Base-by-base conservation (phyloP, 768 basidiomycete species). In the Calocera viscosa region DNA sequence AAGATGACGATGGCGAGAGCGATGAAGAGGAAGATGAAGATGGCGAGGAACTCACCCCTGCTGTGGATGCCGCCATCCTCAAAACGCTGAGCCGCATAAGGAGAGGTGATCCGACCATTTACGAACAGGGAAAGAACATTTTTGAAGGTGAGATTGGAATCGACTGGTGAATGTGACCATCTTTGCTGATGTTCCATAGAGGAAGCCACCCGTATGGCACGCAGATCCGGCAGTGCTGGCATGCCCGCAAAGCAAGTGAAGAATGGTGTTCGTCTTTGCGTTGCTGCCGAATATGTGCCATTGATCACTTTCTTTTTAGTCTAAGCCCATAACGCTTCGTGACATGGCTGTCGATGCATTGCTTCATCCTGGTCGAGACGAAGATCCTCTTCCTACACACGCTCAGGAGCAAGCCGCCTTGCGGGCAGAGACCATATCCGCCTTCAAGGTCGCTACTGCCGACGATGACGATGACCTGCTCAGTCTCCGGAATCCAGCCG, bases 1-100 rank as follows among this genome's bases (percentile, higher is more conserved):
- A 74, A 2, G 80, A 81, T 8, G 76, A 78, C 7, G 88, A 89
- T 72, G 89, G 87, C 0, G 89, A 91, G 73, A 82, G 83, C 32
- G 87, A 84, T 47, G 90, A 92, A 72, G 85, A 85, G 1, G 94
- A 98, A 73, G 94, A 98, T 74, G 90, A 94, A 73, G 90, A 95
- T 67, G 96, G 94, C 16, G 91, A 92, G 71, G 91, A 97, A 74
- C 83, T 98, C 64, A 98, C 94, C 0, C 93, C 94, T 2, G 87
- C 87, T 0, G 84, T 97, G 64, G 95, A 97, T 72, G 96, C 86
- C 49, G 96, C 96, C 22, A 96, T 98, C 71, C 81, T 98, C 41
- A 81, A 92, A 63, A 98, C 93, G 0, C 80, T 99, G 10, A 90
- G 88, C 0, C 83, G 87, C 71, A 96, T 98, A 66, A 84, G 84